phyloP scores from a whole-genome alignment of 495 filamentous ascomycete species.

The Monascus purpureus region DNA sequence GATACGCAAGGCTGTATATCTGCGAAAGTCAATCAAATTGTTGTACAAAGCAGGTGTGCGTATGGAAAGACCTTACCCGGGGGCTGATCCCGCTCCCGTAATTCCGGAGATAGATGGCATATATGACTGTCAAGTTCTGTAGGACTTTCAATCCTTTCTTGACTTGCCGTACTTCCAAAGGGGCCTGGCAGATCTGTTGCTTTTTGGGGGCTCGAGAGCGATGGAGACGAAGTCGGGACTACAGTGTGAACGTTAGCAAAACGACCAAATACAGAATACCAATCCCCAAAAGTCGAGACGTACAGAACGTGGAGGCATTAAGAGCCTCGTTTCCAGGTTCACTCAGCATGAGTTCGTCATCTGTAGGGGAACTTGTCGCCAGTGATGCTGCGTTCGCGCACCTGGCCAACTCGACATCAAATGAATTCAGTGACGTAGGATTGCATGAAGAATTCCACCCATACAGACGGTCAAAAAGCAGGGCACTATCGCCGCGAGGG shows the following conservation, averaged over 20 bases:
- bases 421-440: neutral
- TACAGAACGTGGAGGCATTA: neutral
- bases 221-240: neutral
- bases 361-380: neutral
- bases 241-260: neutral
- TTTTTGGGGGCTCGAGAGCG: neutral
- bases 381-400: neutral
- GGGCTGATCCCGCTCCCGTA: neutral
- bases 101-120: neutral
- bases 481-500: neutral
- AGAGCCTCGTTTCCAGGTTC: neutral
- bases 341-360: neutral
- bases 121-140: neutral
- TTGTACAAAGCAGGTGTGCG: neutral
- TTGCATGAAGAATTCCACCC: neutral
- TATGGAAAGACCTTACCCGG: neutral
- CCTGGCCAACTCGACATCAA: neutral
- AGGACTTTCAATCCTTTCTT: neutral
- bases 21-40: neutral
- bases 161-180: neutral
- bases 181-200: neutral
- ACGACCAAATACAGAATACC: neutral
- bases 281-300: neutral
- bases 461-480: neutral
- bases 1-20: neutral